Evolutionary conservation across 1,284 basidiomycete species (phyloP).

Genomic region (Xerocomus cyaneibrunnescens): DNA sequence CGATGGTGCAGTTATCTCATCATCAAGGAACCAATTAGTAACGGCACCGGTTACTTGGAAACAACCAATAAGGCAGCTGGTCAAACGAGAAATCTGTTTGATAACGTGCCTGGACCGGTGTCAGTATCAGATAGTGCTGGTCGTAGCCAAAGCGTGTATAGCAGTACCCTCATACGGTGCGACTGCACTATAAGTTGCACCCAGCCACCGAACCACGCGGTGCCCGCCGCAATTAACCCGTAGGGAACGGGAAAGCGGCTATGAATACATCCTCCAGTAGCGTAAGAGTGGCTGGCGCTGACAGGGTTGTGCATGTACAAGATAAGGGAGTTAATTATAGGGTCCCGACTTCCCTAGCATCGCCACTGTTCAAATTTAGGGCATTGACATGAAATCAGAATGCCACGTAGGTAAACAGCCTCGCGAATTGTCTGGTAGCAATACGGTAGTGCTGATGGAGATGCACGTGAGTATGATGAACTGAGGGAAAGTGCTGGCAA

Average conservation of each 20-base stretch:
- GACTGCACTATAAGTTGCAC: too few species aligned
- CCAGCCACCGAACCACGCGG: not conserved
- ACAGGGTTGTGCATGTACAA: not conserved
- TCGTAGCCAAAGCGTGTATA: too few species aligned
- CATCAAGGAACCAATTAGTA: not conserved
- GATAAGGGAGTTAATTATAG: constrained; percentile 7
- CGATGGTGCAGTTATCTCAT: constrained; percentile 2
- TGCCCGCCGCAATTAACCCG: too few species aligned
- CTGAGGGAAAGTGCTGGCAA: not conserved
- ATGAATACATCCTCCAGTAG: not conserved
- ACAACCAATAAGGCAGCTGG: not conserved
- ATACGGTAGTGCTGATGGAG: not conserved
- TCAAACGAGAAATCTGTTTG: not conserved
- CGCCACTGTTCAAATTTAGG: not conserved
- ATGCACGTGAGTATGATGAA: not conserved
- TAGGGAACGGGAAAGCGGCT: too few species aligned
- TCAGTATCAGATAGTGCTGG: too few species aligned
- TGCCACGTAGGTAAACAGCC: not conserved
- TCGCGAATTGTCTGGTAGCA: not conserved
- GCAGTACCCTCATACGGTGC: too few species aligned
- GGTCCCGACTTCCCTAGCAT: not conserved
- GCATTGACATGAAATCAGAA: not conserved
- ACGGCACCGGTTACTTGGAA: constrained; percentile 13
- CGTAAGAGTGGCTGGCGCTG: not conserved
- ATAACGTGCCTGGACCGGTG: not conserved